A percentile compares a stretch with the other conserved stretches of the same genome.
Evolutionary conservation across 352 stramenopile genomes (phyloP).

Genomic region (Globisporangium okanoganense): DNA sequence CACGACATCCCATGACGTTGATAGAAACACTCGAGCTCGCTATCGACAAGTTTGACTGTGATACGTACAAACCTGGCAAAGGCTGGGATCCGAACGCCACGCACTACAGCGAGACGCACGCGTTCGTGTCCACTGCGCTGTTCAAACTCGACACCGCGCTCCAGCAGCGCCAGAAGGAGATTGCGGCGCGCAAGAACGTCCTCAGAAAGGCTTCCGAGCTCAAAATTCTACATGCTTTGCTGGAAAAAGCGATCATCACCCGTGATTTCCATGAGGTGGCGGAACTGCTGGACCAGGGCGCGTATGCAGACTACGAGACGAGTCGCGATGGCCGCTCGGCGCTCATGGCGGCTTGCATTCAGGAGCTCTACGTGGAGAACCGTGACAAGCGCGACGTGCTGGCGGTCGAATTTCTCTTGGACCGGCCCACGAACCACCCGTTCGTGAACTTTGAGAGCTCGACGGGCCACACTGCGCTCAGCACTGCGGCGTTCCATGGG

Average conservation of each 20-base stretch:
- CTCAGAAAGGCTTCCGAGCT: constrained; percentile 40
- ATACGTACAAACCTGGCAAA: constrained; percentile 23
- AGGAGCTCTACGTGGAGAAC: constrained; percentile 61
- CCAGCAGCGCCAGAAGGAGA: constrained; percentile 23
- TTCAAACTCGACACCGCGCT: constrained; percentile 17
- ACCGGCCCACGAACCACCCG: constrained; percentile 43
- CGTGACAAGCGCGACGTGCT: constrained; percentile 45
- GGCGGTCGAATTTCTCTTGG: constrained; percentile 53
- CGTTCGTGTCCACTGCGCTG: constrained; percentile 30
- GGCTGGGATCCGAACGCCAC: constrained; percentile 35
- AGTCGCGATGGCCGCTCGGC: constrained; percentile 27
- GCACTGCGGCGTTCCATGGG: constrained; percentile 39
- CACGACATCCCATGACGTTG: constrained; percentile 31
- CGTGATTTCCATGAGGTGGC: constrained; percentile 37
- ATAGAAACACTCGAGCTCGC: constrained; percentile 48
- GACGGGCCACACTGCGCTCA: constrained; percentile 38
- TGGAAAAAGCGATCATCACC: constrained; percentile 43
- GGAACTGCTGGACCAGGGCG: constrained; percentile 46
- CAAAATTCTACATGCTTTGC: constrained; percentile 30
- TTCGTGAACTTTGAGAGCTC: constrained; percentile 65
- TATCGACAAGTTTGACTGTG: constrained; percentile 36
- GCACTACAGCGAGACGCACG: constrained; percentile 30
- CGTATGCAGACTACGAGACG: constrained; percentile 69
- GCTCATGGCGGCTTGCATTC: constrained; percentile 49
- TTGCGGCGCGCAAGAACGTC: constrained; percentile 42